Percentiles rank a stretch among this genome's conserved stretches.
These are phyloP conservation scores for Usnea hakonensis DNA, from an alignment of 495 filamentous ascomycete genomes.

Conservation along the genomic window DNA sequence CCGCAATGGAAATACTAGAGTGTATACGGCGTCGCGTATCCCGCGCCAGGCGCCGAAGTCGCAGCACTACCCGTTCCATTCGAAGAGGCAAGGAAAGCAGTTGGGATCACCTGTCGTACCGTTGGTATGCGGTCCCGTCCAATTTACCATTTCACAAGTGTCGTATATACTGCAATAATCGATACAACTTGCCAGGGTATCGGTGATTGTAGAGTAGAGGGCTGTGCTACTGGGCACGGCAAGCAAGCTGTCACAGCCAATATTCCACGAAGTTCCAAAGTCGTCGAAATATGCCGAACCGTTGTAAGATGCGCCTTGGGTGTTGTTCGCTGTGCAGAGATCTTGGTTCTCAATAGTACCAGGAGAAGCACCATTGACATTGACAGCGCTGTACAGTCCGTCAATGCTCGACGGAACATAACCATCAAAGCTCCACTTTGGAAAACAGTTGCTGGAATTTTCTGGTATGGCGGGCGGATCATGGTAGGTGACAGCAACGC, in stretches of 20 bases:
- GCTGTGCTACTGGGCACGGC: background rate
- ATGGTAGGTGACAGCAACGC: background rate
- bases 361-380: background rate
- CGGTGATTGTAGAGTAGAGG: background rate
- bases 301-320: background rate
- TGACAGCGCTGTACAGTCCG: background rate
- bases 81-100: background rate
- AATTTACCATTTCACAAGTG: background rate
- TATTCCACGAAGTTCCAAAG: background rate
- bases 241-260: background rate
- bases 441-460: background rate
- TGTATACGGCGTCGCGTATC: background rate
- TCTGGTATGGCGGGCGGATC: background rate
- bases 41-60: background rate
- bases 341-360: background rate
- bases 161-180: background rate
- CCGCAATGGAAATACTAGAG: too few species aligned
- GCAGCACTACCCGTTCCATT: background rate
- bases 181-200: background rate
- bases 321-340: background rate
- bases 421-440: background rate
- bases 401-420: background rate
- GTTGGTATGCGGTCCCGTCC: background rate
- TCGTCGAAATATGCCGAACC: background rate
- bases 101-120: background rate